These are phyloP conservation scores for Teunomyces stri DNA, from an alignment of 805 yeast species.

Conservation along the genomic window DNA sequence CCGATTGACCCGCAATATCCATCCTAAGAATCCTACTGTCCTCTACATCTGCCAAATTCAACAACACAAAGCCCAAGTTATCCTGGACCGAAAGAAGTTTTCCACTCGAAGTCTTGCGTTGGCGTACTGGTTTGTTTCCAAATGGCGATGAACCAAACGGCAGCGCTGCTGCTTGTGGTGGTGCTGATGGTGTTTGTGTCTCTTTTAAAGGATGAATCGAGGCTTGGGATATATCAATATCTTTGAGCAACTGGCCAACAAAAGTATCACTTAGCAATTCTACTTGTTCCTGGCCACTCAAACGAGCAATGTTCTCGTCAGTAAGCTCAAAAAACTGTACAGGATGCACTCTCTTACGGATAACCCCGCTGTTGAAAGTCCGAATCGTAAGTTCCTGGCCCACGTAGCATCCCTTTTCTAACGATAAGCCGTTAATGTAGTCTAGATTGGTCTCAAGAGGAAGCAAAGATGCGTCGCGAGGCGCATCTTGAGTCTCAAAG, in stretches of 20 bases:
- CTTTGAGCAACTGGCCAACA: constrained; percentile 15
- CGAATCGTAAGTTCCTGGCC: constrained; percentile 96
- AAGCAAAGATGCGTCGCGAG: constrained; percentile 35
- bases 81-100: constrained; percentile 54
- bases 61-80: constrained; percentile 64
- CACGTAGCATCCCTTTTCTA: constrained; percentile 91
- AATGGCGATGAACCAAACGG: constrained; percentile 40
- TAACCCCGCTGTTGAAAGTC: constrained; percentile 75
- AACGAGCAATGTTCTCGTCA: constrained; percentile 17
- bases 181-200: constrained; percentile 12
- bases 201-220: constrained; percentile 21
- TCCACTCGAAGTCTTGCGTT: constrained; percentile 52
- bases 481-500: constrained; percentile 36
- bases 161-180: constrained; percentile 8
- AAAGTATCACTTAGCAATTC: constrained; percentile 15
- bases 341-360: constrained; percentile 83
- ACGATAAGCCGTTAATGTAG: constrained; percentile 73
- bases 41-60: constrained; percentile 47
- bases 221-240: constrained; percentile 13
- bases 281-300: constrained; percentile 10
- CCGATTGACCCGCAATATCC: constrained; percentile 21
- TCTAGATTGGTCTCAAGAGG: constrained; percentile 89
- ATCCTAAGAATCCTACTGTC: constrained; percentile 36
- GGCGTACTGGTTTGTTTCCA: constrained; percentile 27
- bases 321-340: constrained; percentile 32